A percentile compares a stretch with the other conserved stretches of the same genome.
phyloP scores from a whole-genome alignment of 768 basidiomycete genomes.

The Rhizopogon rudus region DNA sequence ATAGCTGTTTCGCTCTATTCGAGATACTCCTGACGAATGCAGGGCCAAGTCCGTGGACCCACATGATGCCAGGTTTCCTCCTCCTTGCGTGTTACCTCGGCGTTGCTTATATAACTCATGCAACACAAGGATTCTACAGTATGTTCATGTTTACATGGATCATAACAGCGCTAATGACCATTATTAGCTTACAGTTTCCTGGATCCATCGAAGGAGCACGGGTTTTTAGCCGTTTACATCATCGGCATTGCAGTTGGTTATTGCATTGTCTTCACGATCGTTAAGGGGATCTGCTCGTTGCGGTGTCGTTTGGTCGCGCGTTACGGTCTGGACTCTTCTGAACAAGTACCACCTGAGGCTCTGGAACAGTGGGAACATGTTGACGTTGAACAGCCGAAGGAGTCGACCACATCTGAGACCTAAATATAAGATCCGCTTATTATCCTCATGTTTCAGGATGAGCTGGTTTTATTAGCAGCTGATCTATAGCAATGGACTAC shows the following conservation, averaged over 20 bases:
- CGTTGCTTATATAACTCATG: constrained; percentile 63
- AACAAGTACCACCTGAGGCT: constrained; percentile 14
- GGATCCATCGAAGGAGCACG: constrained; percentile 40
- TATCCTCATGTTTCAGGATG: neutral
- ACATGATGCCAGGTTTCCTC: constrained; percentile 41
- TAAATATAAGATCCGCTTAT: constrained; percentile 3
- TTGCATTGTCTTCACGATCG: constrained; percentile 45
- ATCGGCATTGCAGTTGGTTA: constrained; percentile 52
- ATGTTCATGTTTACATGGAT: constrained; percentile 17
- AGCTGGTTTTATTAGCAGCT: neutral
- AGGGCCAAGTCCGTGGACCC: constrained; percentile 47
- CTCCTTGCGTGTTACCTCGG: constrained; percentile 55
- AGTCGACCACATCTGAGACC: constrained; percentile 7
- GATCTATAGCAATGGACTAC: neutral
- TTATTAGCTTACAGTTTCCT: constrained; percentile 62
- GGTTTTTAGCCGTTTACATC: constrained; percentile 55
- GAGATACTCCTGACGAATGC: constrained; percentile 54
- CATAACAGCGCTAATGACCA: constrained; percentile 2
- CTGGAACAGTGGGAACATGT: constrained; percentile 46
- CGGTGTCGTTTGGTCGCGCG: constrained; percentile 30
- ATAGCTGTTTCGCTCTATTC: constrained; percentile 48
- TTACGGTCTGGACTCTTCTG: constrained; percentile 2
- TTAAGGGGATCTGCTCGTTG: constrained; percentile 35
- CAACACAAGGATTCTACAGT: constrained; percentile 63
- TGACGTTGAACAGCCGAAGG: constrained; percentile 16